These are phyloP conservation scores for Ascochyta fabae DNA, from an alignment of 2,329 filamentous ascomycete species.

Conservation along the genomic window DNA sequence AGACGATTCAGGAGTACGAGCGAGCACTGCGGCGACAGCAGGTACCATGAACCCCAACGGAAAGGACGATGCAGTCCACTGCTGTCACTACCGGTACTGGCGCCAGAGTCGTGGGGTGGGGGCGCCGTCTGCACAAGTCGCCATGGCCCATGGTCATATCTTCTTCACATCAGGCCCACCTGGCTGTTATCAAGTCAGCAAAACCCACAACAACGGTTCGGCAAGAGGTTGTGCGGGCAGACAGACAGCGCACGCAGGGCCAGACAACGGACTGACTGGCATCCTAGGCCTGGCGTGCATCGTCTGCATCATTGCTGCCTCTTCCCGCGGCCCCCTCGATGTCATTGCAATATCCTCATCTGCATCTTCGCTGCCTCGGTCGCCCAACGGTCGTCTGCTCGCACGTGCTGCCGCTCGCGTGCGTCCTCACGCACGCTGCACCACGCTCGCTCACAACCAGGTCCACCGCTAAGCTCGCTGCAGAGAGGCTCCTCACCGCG, in stretches of 20 bases:
- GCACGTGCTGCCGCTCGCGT: conserved; percentile 29
- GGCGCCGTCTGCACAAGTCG: conserved; percentile 22
- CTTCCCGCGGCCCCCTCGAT: conserved; percentile 28
- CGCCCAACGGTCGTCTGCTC: conserved; percentile 18
- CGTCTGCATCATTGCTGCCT: conserved; percentile 30
- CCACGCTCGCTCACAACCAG: conserved; percentile 1
- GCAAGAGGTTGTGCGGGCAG: conserved; percentile 36
- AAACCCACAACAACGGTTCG: conserved; percentile 37
- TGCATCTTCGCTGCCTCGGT: conserved; percentile 21
- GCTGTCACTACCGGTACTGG: background rate
- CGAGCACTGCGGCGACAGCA: conserved; percentile 9
- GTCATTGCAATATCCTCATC: conserved; percentile 33
- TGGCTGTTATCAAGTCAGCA: conserved; percentile 42
- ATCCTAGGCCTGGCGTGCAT: conserved; percentile 26
- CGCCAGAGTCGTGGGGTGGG: conserved; percentile 23
- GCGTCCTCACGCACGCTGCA: conserved; percentile 28
- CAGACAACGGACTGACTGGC: conserved; percentile 18
- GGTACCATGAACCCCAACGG: background rate
- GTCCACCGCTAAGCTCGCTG: conserved; percentile 1
- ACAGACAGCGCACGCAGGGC: conserved; percentile 26
- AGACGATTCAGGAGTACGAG: conserved; percentile 20
- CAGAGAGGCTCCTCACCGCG: conserved; percentile 15
- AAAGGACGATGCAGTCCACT: background rate
- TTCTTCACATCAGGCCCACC: conserved; percentile 38
- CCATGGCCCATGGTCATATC: conserved; percentile 45